These are phyloP conservation scores for Agrocybe chaxingu DNA, from an alignment of 768 basidiomycete species.

Conservation along the genomic window DNA sequence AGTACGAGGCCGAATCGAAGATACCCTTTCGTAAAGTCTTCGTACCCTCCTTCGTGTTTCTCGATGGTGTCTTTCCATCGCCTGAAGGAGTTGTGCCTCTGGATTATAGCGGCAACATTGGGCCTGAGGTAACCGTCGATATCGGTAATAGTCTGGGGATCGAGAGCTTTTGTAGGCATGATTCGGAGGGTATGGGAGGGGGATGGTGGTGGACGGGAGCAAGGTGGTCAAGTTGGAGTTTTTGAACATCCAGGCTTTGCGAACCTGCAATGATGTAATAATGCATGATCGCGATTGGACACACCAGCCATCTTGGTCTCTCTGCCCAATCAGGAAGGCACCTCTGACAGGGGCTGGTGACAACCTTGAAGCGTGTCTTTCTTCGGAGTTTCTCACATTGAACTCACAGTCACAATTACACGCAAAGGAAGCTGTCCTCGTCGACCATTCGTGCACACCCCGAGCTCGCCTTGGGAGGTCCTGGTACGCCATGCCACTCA, in stretches of 20 bases:
- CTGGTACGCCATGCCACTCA: too few relatives aligned
- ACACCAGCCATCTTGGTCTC: background rate
- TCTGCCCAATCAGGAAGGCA: background rate
- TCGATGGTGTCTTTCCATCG: constrained; percentile 78
- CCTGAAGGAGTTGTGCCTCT: constrained; percentile 64
- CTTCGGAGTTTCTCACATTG: too few relatives aligned
- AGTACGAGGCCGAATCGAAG: constrained; percentile 78
- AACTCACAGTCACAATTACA: too few relatives aligned
- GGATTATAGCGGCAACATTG: constrained; percentile 65
- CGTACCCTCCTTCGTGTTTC: constrained; percentile 80
- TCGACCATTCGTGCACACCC: too few relatives aligned
- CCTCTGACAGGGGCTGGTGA: too few relatives aligned
- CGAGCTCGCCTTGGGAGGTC: too few relatives aligned
- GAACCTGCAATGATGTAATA: constrained; percentile 10
- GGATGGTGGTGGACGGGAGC: constrained; percentile 8
- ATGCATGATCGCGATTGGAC: background rate
- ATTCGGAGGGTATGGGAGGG: constrained; percentile 6
- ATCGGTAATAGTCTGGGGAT: constrained; percentile 54
- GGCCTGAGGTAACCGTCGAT: constrained; percentile 75
- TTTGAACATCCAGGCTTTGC: background rate
- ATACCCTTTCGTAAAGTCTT: constrained; percentile 78
- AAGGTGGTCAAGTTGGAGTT: constrained; percentile 9
- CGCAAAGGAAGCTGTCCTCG: too few relatives aligned
- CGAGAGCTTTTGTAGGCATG: constrained; percentile 48
- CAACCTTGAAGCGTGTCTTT: too few relatives aligned